Evolutionary conservation across 768 basidiomycete species (phyloP).

Genomic region (Leucogyrophana mollusca): DNA sequence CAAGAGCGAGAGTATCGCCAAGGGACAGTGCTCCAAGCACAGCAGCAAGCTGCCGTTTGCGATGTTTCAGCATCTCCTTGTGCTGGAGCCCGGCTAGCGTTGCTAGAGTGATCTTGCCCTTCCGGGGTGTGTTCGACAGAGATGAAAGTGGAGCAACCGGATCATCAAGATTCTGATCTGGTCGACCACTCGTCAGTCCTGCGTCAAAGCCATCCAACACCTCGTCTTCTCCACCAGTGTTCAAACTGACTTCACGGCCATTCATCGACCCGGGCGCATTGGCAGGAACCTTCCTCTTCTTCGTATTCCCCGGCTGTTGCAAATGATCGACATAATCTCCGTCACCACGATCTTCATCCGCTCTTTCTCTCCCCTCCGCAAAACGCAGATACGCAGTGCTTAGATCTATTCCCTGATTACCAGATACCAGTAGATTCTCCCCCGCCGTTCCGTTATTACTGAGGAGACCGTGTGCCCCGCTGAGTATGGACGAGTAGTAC

Average conservation of each 20-base stretch:
- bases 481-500: constrained; percentile 60
- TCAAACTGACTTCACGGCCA: constrained; percentile 42
- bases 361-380: constrained; percentile 19
- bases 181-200: constrained; percentile 22
- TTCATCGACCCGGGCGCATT: constrained; percentile 44
- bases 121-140: constrained; percentile 20
- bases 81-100: constrained; percentile 71
- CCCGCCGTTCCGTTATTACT: constrained; percentile 17
- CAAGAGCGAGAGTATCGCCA: constrained; percentile 70
- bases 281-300: constrained; percentile 85
- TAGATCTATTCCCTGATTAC: constrained; percentile 24
- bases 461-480: constrained; percentile 46
- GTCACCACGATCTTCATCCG: constrained; percentile 50
- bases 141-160: constrained; percentile 18
- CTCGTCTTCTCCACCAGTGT: constrained; percentile 45
- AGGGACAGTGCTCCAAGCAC: constrained; percentile 67
- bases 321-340: constrained; percentile 68
- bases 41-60: constrained; percentile 69
- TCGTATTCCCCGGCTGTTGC: constrained; percentile 79
- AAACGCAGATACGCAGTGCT: constrained; percentile 24
- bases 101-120: constrained; percentile 53
- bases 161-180: constrained; percentile 22
- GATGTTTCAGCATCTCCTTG: constrained; percentile 67
- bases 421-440: constrained; percentile 17
- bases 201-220: constrained; percentile 21